phyloP scores from a whole-genome alignment of 164 flowering plant species.

The Brasenia schreberi region DNA sequence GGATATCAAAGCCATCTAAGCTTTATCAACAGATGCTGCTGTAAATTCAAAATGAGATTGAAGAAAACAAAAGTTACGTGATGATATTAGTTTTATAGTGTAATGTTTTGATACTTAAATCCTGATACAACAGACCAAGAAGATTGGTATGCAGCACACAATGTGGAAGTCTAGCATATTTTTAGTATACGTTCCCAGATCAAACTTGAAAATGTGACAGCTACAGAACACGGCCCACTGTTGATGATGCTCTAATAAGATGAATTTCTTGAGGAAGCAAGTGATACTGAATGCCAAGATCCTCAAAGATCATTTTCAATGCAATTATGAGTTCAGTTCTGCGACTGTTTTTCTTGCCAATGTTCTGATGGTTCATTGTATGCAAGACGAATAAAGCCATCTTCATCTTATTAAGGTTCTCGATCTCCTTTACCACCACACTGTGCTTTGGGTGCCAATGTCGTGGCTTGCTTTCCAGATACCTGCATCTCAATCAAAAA shows the following conservation, averaged over 20 bases:
- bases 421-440: conserved; percentile 32
- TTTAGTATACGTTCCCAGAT: too few species aligned
- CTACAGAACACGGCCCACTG: background rate
- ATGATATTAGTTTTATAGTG: too few species aligned
- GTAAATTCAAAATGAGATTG: too few species aligned
- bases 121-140: too few species aligned
- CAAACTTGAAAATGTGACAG: too few species aligned
- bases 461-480: conserved; percentile 39
- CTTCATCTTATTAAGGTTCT: conserved; percentile 36
- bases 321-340: conserved; percentile 34
- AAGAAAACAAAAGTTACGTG: too few species aligned
- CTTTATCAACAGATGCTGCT: too few species aligned
- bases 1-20: too few species aligned
- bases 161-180: too few species aligned
- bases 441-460: conserved; percentile 33
- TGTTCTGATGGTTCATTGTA: conserved; percentile 50
- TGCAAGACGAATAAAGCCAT: conserved; percentile 24
- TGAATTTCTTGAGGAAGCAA: conserved; percentile 40
- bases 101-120: too few species aligned
- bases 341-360: conserved; percentile 21
- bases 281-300: conserved; percentile 28
- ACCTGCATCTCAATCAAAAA: conserved; percentile 21
- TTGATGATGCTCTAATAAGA: conserved; percentile 4
- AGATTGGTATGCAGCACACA: too few species aligned
- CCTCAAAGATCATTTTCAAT: conserved; percentile 33